Base-by-base conservation (phyloP, 129 eudicot species). In the Escallonia herrerae region DNA sequence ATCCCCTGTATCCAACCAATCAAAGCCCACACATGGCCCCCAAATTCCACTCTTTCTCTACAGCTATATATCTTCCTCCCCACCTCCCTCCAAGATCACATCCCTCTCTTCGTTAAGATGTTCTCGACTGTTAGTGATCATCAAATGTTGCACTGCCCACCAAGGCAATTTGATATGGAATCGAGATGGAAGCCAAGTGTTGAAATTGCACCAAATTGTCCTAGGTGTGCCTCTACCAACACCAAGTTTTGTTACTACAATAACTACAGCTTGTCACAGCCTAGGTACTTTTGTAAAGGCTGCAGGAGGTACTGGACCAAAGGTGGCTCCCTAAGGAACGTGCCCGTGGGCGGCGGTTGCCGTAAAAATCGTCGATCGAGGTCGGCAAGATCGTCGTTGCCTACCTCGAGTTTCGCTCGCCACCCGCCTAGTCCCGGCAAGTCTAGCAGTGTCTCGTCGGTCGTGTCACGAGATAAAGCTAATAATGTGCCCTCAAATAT, bases 291-390 rank as follows among this genome's bases (percentile, higher is more conserved):
- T 64, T 89, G 96, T 68, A 89, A 89, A 66, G 90, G 80, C 58
- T 89, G 96, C 64, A 71, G 84, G 47, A 74, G 96, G 76, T 89
- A 89, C 63, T 88, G 96, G 96, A 89, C 96, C 53, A 89, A 81
- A 67, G 96, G 96, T 22, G 96, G 96, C 48, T 85, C 96, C 52
- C 72, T 89, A 8, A 70, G 96, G 13, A 89, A 85, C 58, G 96
- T 89, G 8, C 96, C 96, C 0, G 85, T 85, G 2, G 94, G 94
- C 1, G 96, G 96, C 14, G 96, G 96, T 8, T 89, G 96, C 70
- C 80, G 96, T 2, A 89, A 85, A 63, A 73, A 77, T 45, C 79
- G 94, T 33, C 94, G 96, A 4, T 76, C 94, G 0, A 65, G 82
- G 47, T 57, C 81, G 2, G 8, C 81, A 3, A 52, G 75, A 44